These are phyloP conservation scores for Boechera stricta DNA, from an alignment of 345 rosid species.

Conservation along the genomic window DNA sequence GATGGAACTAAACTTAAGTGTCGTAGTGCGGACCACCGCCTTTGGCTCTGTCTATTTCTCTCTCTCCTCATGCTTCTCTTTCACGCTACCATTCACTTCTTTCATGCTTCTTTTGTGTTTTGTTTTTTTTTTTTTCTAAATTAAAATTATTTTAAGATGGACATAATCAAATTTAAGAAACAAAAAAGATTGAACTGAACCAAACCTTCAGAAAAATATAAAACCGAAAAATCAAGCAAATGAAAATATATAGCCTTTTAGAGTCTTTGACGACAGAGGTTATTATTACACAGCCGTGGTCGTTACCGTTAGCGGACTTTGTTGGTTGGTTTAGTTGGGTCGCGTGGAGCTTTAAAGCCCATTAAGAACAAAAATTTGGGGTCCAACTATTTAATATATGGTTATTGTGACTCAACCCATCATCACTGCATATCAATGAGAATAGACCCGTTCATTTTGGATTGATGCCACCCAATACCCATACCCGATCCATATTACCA, in stretches of 20 bases:
- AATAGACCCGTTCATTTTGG: neutral
- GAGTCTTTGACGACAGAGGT: neutral
- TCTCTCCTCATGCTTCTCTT: slow-evolving; percentile 39
- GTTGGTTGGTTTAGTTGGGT: slow-evolving; percentile 12
- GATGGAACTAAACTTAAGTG: slow-evolving; percentile 4
- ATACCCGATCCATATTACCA: too few relatives aligned
- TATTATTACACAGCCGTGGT: neutral
- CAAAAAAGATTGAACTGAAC: neutral
- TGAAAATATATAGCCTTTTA: neutral
- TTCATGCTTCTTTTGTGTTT: slow-evolving; percentile 10
- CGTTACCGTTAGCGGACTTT: neutral
- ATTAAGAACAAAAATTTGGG: neutral
- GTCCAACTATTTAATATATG: slow-evolving; percentile 14
- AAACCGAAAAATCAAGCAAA: neutral
- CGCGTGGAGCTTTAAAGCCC: slow-evolving; percentile 24
- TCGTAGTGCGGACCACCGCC: slow-evolving; percentile 42
- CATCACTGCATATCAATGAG: neutral
- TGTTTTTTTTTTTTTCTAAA: neutral
- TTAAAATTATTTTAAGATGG: neutral
- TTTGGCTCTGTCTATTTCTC: slow-evolving; percentile 28
- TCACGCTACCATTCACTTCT: slow-evolving; percentile 46
- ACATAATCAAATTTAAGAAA: neutral
- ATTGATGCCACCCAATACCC: neutral
- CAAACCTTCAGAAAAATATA: neutral
- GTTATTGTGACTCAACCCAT: neutral